Evolutionary conservation across 2,329 filamentous ascomycete genomes (phyloP).

Genomic region (Claviceps cyperi): DNA sequence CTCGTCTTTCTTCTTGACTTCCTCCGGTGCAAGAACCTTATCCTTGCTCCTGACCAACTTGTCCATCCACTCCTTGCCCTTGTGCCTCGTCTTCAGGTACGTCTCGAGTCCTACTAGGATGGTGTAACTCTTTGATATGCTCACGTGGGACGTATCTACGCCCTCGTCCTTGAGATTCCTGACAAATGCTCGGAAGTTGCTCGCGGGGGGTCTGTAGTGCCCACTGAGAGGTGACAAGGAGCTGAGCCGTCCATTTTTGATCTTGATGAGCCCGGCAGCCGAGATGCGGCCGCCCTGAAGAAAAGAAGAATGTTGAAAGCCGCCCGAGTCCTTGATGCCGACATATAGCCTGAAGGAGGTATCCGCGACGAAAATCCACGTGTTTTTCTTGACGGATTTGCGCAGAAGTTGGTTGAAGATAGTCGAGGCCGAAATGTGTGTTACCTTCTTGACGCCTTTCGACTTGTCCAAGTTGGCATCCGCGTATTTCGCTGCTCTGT

Average conservation of each 20-base stretch:
- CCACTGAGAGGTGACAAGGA: constrained; percentile 59
- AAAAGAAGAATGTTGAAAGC: constrained; percentile 86
- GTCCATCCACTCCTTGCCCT: constrained; percentile 41
- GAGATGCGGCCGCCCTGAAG: constrained; percentile 69
- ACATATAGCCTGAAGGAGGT: constrained; percentile 75
- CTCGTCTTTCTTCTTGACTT: constrained; percentile 40
- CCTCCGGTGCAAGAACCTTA: constrained; percentile 47
- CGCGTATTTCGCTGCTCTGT: constrained; percentile 49
- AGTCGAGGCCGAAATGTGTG: constrained; percentile 54
- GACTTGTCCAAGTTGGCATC: constrained; percentile 47
- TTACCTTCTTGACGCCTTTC: constrained; percentile 38
- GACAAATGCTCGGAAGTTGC: constrained; percentile 73
- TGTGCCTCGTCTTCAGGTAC: constrained; percentile 55
- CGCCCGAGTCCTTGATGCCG: constrained; percentile 76
- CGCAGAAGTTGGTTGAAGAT: constrained; percentile 68
- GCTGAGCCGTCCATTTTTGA: constrained; percentile 65
- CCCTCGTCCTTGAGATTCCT: constrained; percentile 55
- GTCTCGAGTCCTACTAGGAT: constrained; percentile 71
- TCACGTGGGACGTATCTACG: constrained; percentile 66
- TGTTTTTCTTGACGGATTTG: constrained; percentile 69
- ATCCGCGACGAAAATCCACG: constrained; percentile 88
- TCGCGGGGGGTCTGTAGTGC: constrained; percentile 72
- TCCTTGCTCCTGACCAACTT: constrained; percentile 39
- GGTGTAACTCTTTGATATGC: constrained; percentile 68
- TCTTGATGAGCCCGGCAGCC: constrained; percentile 71